A percentile compares a stretch with the other conserved stretches of the same genome.
Evolutionary conservation across 163 green algal species (phyloP).

Genomic region (Volvox carteri): DNA sequence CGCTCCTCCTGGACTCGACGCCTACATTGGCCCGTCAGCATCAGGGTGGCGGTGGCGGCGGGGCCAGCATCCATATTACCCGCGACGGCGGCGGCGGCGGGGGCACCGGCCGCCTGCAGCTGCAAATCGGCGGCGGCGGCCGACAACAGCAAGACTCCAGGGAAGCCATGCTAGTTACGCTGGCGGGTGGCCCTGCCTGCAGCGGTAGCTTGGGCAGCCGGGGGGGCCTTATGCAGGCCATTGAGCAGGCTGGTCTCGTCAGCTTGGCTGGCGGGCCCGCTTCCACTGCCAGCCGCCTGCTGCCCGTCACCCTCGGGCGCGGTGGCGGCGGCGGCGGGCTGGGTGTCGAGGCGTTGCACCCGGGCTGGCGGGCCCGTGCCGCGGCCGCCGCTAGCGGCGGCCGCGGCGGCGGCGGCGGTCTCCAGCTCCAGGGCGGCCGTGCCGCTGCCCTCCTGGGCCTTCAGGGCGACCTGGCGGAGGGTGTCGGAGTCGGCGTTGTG

Average conservation of each 20-base stretch:
- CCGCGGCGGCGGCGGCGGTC: neutral
- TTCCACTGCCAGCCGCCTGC: neutral
- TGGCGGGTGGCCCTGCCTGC: neutral
- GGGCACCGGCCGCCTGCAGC: neutral
- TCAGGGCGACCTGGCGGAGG: constrained; percentile 10
- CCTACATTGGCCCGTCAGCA: constrained; percentile 2
- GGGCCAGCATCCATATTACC: neutral
- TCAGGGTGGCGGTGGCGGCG: neutral
- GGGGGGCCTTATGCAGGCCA: neutral
- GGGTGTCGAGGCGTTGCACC: neutral
- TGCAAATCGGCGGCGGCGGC: constrained; percentile 18
- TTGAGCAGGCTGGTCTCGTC: constrained; percentile 9
- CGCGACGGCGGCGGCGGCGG: neutral
- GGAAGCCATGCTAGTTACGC: constrained; percentile 3
- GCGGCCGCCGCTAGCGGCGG: too few relatives aligned
- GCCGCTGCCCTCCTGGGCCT: neutral
- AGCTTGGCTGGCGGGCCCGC: constrained; percentile 13
- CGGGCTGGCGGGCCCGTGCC: neutral
- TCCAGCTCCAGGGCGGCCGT: neutral
- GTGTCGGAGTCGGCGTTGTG: neutral
- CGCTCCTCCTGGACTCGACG: neutral
- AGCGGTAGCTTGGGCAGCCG: neutral
- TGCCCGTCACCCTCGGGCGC: neutral
- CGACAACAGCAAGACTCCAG: neutral
- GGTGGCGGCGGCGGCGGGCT: neutral